Evolutionary conservation across 2,329 filamentous ascomycete species (phyloP).

Genomic region (Colletotrichum salicis): DNA sequence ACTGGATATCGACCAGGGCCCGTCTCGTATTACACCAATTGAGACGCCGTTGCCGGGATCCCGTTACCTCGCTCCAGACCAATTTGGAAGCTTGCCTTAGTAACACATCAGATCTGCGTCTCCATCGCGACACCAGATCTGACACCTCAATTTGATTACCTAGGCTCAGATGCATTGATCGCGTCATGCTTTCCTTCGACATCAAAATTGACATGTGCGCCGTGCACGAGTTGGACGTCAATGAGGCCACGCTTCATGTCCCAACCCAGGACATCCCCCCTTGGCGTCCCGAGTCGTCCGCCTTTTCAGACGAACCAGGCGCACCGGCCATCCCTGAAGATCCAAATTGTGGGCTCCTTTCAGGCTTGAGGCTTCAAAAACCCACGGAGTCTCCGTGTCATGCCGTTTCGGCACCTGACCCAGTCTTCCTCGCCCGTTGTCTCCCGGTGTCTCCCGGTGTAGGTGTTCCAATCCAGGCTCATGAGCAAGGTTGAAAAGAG

Average conservation of each 20-base stretch:
- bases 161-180: background rate
- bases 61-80: slow-evolving; percentile 7
- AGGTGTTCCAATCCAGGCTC: background rate
- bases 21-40: slow-evolving; percentile 18
- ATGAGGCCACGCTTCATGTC: background rate
- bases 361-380: background rate
- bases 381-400: slow-evolving; percentile 15
- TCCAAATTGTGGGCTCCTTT: background rate
- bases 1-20: background rate
- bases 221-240: background rate
- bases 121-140: background rate
- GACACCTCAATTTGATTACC: background rate
- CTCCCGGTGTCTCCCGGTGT: background rate
- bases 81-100: background rate
- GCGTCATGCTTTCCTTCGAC: background rate
- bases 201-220: background rate
- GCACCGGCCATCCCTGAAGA: slow-evolving; percentile 2
- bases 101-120: background rate
- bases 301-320: slow-evolving; percentile 27
- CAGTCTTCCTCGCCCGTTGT: background rate
- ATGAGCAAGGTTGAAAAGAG: background rate
- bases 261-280: slow-evolving; percentile 3
- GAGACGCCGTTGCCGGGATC: slow-evolving; percentile 10
- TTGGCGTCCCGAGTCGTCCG: background rate
- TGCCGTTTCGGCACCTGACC: background rate